Percentiles rank a stretch among this genome's conserved stretches.
phyloP scores from a whole-genome alignment of 2,329 filamentous ascomycete genomes.

The Hymenoscyphus linearis region DNA sequence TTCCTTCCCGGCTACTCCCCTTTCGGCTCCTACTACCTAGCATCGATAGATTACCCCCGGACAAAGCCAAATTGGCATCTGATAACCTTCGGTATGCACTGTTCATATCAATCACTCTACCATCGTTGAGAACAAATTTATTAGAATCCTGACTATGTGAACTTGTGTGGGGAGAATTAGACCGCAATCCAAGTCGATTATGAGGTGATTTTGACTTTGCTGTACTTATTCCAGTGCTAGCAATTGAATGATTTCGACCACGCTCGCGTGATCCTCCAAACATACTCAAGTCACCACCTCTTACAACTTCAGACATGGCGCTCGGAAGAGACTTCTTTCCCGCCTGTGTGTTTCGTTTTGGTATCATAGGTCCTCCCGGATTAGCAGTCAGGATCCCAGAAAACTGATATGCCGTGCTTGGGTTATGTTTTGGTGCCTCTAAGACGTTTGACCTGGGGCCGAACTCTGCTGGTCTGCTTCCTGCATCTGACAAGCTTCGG shows the following conservation, averaged over 20 bases:
- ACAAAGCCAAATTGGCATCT: slow-evolving; percentile 62
- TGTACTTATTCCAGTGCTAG: slow-evolving; percentile 16
- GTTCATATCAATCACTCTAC: slow-evolving; percentile 59
- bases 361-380: slow-evolving; percentile 35
- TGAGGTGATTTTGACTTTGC: slow-evolving; percentile 30
- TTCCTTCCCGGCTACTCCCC: slow-evolving; percentile 21
- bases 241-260: slow-evolving; percentile 24
- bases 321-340: slow-evolving; percentile 35
- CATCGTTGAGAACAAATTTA: slow-evolving; percentile 50
- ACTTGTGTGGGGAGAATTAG: slow-evolving; percentile 24
- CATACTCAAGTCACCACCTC: slow-evolving; percentile 46
- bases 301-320: slow-evolving; percentile 50
- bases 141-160: slow-evolving; percentile 25
- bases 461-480: slow-evolving; percentile 44
- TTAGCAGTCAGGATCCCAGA: slow-evolving; percentile 51
- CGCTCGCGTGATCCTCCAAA: slow-evolving; percentile 26
- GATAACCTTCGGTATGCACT: slow-evolving; percentile 67
- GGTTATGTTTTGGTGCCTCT: slow-evolving; percentile 34
- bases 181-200: slow-evolving; percentile 26
- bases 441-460: slow-evolving; percentile 34
- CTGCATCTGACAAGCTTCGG: slow-evolving; percentile 51
- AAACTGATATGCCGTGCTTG: slow-evolving; percentile 55
- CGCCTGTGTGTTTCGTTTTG: slow-evolving; percentile 48
- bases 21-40: slow-evolving; percentile 27
- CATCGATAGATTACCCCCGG: slow-evolving; percentile 56